Evolutionary conservation across 2,329 filamentous ascomycete species (phyloP).

Genomic region (Fusarium chlamydosporum): DNA sequence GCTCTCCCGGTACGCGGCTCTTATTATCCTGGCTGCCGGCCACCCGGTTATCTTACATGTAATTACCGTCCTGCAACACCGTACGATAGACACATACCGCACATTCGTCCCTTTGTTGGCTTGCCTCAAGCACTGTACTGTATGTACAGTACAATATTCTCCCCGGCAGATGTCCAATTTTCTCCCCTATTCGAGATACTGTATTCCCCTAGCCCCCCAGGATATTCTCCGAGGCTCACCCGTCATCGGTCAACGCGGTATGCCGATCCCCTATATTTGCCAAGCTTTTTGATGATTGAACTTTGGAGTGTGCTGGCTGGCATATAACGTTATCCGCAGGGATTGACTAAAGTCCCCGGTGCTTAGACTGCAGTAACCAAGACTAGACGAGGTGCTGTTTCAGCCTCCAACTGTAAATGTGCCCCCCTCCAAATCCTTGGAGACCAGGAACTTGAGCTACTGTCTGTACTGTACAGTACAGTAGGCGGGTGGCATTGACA

Average conservation of each 20-base stretch:
- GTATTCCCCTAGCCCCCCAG: background rate
- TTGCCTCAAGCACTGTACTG: too few species aligned
- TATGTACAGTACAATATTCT: too few species aligned
- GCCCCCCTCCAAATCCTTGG: background rate
- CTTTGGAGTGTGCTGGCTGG: background rate
- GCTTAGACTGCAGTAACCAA: conserved; percentile 2
- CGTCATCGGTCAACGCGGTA: background rate
- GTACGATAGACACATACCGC: background rate
- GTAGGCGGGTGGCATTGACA: too few species aligned
- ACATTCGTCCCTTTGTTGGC: background rate
- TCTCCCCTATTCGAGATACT: conserved; percentile 33
- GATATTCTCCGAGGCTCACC: conserved; percentile 5
- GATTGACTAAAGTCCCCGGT: conserved; percentile 2
- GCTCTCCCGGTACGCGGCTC: conserved; percentile 18
- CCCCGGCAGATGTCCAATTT: conserved; percentile 2
- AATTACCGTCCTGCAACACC: conserved; percentile 1
- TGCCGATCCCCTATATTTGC: background rate
- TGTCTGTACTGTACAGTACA: background rate
- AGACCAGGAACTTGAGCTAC: background rate
- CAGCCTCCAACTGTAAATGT: conserved; percentile 10
- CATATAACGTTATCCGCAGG: conserved; percentile 18
- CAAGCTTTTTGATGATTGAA: background rate
- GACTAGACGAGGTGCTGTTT: conserved; percentile 27
- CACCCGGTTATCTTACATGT: conserved; percentile 1
- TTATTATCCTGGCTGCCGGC: conserved; percentile 7